Evolutionary conservation across 129 eudicot genomes (phyloP).

Genomic region (Tanacetum coccineum): DNA sequence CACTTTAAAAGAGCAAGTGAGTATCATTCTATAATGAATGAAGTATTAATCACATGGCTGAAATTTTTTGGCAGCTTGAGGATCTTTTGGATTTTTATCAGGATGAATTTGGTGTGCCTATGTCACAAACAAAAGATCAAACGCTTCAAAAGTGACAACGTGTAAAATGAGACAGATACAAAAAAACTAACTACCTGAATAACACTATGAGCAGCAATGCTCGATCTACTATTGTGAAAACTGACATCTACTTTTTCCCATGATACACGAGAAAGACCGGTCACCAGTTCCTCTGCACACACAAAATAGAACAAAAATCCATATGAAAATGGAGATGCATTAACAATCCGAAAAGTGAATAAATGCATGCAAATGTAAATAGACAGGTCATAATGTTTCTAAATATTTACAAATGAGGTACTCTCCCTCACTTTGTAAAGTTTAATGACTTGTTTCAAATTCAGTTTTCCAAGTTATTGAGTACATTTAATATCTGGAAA

Average conservation of each 20-base stretch:
- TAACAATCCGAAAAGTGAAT: too few relatives aligned
- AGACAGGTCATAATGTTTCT: too few relatives aligned
- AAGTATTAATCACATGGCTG: too few relatives aligned
- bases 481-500: not conserved
- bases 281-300: conserved; percentile 80
- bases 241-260: conserved; percentile 99
- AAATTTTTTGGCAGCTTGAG: too few relatives aligned
- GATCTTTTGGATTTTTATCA: too few relatives aligned
- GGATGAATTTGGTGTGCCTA: too few relatives aligned
- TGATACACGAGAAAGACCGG: conserved; percentile 74
- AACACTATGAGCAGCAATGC: conserved; percentile 90
- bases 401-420: not conserved
- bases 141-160: too few relatives aligned
- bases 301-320: conserved; percentile 4
- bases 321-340: not conserved
- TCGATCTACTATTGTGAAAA: conserved; percentile 69
- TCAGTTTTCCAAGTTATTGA: not conserved
- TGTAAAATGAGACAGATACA: not conserved
- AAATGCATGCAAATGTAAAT: too few relatives aligned
- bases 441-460: not conserved
- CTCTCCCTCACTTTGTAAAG: not conserved
- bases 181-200: conserved; percentile 60
- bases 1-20: too few relatives aligned
- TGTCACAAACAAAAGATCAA: too few relatives aligned
- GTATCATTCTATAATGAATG: too few relatives aligned